phyloP scores from a whole-genome alignment of 1,139 yeast genomes.

The Yamadazyma aaseri region DNA sequence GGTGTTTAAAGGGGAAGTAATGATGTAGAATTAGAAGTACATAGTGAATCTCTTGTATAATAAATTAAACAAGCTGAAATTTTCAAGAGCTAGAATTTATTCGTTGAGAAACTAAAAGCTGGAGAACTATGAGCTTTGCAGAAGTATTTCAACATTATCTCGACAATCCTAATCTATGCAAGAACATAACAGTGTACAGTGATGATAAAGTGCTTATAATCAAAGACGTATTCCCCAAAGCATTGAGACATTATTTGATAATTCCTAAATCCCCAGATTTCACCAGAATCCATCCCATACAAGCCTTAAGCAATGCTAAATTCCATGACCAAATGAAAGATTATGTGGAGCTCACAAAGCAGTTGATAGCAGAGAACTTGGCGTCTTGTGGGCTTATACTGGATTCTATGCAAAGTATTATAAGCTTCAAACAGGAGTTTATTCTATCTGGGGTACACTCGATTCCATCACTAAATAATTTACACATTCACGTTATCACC shows the following conservation, averaged over 20 bases:
- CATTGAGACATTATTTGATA: slow-evolving; percentile 58
- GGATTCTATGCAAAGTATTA: slow-evolving; percentile 9
- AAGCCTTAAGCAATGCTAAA: slow-evolving; percentile 41
- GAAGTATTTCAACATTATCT: slow-evolving; percentile 35
- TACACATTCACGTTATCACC: slow-evolving; percentile 74
- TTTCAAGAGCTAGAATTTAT: background rate
- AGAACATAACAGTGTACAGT: slow-evolving; percentile 31
- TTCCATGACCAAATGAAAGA: slow-evolving; percentile 29
- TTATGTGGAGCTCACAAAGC: slow-evolving; percentile 46
- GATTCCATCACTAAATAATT: slow-evolving; percentile 64
- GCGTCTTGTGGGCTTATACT: slow-evolving; percentile 19
- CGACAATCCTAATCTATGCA: slow-evolving; percentile 24
- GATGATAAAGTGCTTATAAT: slow-evolving; percentile 59
- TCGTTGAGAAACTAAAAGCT: too few species aligned
- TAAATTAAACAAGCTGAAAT: background rate
- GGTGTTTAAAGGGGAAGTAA: too few species aligned
- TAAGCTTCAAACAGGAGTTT: slow-evolving; percentile 29
- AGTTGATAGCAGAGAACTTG: slow-evolving; percentile 38
- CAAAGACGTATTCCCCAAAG: slow-evolving; percentile 63
- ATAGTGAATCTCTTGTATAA: too few species aligned
- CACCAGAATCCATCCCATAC: slow-evolving; percentile 51
- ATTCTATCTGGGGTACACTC: slow-evolving; percentile 69
- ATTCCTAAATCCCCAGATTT: slow-evolving; percentile 49
- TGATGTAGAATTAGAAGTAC: too few species aligned
- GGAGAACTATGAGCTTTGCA: slow-evolving; percentile 38